A percentile compares a stretch with the other conserved stretches of the same genome.
Evolutionary conservation across 176 grass and related monocot genomes (phyloP).

Genomic region (Ensete glaucum): DNA sequence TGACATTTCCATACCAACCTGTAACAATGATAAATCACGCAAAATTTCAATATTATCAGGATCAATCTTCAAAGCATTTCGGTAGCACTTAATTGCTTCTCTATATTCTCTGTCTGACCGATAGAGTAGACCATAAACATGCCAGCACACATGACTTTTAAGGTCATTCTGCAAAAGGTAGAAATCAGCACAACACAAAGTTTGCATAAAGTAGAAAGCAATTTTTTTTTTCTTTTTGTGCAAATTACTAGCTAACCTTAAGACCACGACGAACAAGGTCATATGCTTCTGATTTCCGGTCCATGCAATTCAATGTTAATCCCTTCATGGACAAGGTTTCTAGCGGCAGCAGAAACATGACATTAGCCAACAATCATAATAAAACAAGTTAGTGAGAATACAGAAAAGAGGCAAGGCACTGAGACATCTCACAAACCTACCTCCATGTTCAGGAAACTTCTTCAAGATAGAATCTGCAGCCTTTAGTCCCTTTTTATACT

Average conservation of each 20-base stretch:
- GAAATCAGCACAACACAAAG: not conserved
- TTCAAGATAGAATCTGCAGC: slow-evolving; percentile 90
- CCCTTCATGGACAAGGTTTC: slow-evolving; percentile 97
- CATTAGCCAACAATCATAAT: too few species aligned
- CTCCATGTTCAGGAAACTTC: slow-evolving; percentile 93
- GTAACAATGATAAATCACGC: slow-evolving; percentile 87
- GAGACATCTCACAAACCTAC: slow-evolving; percentile 15
- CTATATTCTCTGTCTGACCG: slow-evolving; percentile 98
- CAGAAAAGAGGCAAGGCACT: not conserved
- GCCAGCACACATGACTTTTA: slow-evolving; percentile 99
- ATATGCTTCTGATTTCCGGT: slow-evolving; percentile 88
- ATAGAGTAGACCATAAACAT: slow-evolving; percentile 97
- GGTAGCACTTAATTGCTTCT: slow-evolving; percentile 99
- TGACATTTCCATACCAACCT: slow-evolving; percentile 38
- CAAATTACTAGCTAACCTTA: slow-evolving; percentile 36
- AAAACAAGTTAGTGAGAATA: not conserved
- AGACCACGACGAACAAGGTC: slow-evolving; percentile 85
- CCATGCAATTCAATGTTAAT: slow-evolving; percentile 90
- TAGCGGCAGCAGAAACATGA: slow-evolving; percentile 14
- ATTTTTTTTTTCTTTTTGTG: not conserved
- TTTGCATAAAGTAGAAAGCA: slow-evolving; percentile 27
- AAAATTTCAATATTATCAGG: slow-evolving; percentile 99
- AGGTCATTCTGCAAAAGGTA: slow-evolving; percentile 70
- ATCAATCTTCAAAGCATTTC: slow-evolving; percentile 98
- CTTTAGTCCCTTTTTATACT: slow-evolving; percentile 90